These are phyloP conservation scores for Colletotrichum sublineola DNA, from an alignment of 2,329 filamentous ascomycete genomes.

Conservation along the genomic window DNA sequence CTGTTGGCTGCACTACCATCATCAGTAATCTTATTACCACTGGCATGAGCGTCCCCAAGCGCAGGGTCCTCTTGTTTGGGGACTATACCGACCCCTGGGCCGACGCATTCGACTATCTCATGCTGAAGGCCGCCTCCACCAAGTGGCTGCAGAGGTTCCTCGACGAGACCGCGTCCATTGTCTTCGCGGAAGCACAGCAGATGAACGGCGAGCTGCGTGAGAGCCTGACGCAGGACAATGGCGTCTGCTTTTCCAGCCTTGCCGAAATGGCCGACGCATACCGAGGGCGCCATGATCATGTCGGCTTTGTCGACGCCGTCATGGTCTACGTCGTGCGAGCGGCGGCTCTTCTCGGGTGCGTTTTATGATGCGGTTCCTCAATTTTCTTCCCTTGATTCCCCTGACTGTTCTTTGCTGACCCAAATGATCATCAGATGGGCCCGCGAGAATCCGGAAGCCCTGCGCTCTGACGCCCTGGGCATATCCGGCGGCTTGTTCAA, in stretches of 20 bases:
- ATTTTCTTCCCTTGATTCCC: too few species aligned
- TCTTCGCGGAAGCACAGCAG: neutral
- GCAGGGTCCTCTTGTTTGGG: slow-evolving; percentile 8
- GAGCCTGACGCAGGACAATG: neutral
- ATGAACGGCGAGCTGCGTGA: neutral
- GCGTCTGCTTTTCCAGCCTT: slow-evolving; percentile 2
- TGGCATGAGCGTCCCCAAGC: too few species aligned
- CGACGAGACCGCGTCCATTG: neutral
- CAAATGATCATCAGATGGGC: too few species aligned
- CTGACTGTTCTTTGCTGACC: too few species aligned
- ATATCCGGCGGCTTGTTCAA: slow-evolving; percentile 21
- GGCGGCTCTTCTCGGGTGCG: neutral
- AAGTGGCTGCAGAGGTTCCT: slow-evolving; percentile 7
- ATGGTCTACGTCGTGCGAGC: slow-evolving; percentile 6
- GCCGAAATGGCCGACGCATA: slow-evolving; percentile 8
- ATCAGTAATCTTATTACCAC: too few species aligned
- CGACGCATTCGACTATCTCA: slow-evolving; percentile 13
- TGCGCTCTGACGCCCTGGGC: neutral
- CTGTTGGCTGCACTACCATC: too few species aligned
- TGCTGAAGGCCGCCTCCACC: slow-evolving; percentile 1
- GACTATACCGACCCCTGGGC: slow-evolving; percentile 17
- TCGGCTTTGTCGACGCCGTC: slow-evolving; percentile 5
- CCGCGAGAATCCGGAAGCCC: neutral
- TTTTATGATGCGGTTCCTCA: neutral
- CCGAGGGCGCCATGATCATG: neutral